Percentiles rank a stretch among this genome's conserved stretches.
Conservation (phyloP, 1,139 yeast species). For the Sugiyamaella grinbergsii region DNA sequence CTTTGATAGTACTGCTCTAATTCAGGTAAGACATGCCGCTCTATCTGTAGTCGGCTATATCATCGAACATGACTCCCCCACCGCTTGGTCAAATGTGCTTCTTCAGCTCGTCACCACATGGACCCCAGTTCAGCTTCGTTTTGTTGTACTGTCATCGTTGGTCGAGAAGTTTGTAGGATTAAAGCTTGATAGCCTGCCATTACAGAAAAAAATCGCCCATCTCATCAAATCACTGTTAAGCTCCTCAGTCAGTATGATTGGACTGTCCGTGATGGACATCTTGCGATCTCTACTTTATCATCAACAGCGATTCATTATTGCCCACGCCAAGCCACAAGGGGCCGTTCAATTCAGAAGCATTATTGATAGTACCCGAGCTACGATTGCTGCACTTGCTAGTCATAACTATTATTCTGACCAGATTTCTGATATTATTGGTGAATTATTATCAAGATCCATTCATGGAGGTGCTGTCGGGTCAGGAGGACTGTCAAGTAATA, state of each 20-base stretch:
- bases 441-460: slow-evolving; percentile 30
- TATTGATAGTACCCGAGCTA: slow-evolving; percentile 35
- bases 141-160: slow-evolving; percentile 57
- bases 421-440: slow-evolving; percentile 71
- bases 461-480: slow-evolving; percentile 12
- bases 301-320: slow-evolving; percentile 48
- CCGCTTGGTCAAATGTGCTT: slow-evolving; percentile 58
- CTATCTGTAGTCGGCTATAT: slow-evolving; percentile 41
- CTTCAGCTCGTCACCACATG: slow-evolving; percentile 67
- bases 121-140: slow-evolving; percentile 87
- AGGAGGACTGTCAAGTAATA: slow-evolving; percentile 5
- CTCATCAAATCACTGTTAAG: slow-evolving; percentile 69
- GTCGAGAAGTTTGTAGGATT: slow-evolving; percentile 40
- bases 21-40: slow-evolving; percentile 44
- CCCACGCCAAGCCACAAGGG: slow-evolving; percentile 7
- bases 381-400: slow-evolving; percentile 64
- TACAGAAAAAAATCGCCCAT: slow-evolving; percentile 55
- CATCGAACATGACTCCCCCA: slow-evolving; percentile 33
- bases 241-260: slow-evolving; percentile 81
- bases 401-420: slow-evolving; percentile 81
- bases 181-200: slow-evolving; percentile 39
- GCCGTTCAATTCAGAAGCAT: slow-evolving; percentile 1
- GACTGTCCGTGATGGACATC: slow-evolving; percentile 83
- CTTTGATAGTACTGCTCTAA: slow-evolving; percentile 45
- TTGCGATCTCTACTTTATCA: slow-evolving; percentile 62